These are phyloP conservation scores for Colletotrichum limetticola DNA, from an alignment of 2,329 filamentous ascomycete genomes.

Conservation along the genomic window DNA sequence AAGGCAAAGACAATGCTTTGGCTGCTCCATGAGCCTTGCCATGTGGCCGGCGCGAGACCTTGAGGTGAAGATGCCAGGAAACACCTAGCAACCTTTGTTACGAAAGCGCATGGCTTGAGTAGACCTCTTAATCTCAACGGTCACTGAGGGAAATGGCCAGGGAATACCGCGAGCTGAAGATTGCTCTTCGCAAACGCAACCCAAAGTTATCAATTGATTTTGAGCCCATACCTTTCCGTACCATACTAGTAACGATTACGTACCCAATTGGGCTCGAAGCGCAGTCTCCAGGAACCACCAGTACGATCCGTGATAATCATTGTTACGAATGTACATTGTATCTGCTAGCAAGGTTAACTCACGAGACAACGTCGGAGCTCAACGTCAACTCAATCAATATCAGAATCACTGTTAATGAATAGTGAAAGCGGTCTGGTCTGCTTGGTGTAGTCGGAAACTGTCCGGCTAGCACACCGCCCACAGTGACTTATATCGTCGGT, in stretches of 20 bases:
- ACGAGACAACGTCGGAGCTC: not conserved
- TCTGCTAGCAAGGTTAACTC: not conserved
- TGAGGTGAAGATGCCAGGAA: conserved; percentile 1
- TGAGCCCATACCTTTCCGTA: not conserved
- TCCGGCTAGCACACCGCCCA: not conserved
- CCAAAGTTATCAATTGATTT: not conserved
- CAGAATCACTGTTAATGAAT: not conserved
- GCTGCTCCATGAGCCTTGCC: conserved; percentile 1
- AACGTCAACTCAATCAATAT: not conserved
- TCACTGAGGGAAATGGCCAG: not conserved
- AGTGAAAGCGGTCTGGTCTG: not conserved
- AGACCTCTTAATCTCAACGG: not conserved
- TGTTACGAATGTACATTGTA: not conserved
- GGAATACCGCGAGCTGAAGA: not conserved
- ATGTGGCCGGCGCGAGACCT: conserved; percentile 7
- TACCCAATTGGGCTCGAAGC: not conserved
- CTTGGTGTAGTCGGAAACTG: not conserved
- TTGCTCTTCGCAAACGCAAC: conserved; percentile 15
- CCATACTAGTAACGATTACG: not conserved
- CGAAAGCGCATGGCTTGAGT: not conserved
- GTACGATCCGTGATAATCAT: not conserved
- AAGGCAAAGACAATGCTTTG: conserved; percentile 7
- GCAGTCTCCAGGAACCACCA: not conserved
- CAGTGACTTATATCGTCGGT: not conserved
- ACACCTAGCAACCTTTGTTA: conserved; percentile 1